These are phyloP conservation scores for Russula foetens DNA, from an alignment of 768 basidiomycete genomes.

Conservation along the genomic window DNA sequence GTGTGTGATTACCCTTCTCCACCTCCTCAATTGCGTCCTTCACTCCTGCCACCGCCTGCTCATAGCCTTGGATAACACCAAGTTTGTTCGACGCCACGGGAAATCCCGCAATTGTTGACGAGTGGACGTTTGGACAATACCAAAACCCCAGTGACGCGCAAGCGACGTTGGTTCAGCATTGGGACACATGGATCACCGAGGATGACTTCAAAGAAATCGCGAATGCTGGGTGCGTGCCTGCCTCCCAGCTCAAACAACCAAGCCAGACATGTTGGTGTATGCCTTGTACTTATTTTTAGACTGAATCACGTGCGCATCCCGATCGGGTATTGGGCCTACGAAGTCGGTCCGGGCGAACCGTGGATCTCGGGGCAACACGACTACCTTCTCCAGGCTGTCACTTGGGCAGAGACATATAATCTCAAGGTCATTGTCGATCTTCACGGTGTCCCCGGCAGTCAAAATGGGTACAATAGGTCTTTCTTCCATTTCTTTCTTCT, in stretches of 20 bases:
- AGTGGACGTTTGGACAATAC: conserved; percentile 68
- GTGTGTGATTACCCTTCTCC: conserved; percentile 24
- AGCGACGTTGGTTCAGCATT: conserved; percentile 53
- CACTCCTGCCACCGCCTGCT: background rate
- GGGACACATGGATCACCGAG: conserved; percentile 82
- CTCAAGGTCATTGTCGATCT: conserved; percentile 77
- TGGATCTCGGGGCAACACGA: conserved; percentile 70
- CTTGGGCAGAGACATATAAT: conserved; percentile 61
- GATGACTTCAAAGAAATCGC: conserved; percentile 69
- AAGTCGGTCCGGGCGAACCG: conserved; percentile 69
- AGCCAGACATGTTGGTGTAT: too few relatives aligned
- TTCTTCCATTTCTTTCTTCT: background rate
- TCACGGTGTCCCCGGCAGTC: conserved; percentile 69
- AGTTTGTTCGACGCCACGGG: conserved; percentile 66
- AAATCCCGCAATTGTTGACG: conserved; percentile 51
- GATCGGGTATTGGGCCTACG: conserved; percentile 89
- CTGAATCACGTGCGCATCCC: conserved; percentile 79
- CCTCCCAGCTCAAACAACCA: too few relatives aligned
- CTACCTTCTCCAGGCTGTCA: conserved; percentile 57
- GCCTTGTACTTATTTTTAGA: conserved; percentile 29
- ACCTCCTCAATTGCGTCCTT: background rate
- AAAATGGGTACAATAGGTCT: conserved; percentile 53
- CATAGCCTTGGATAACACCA: conserved; percentile 69
- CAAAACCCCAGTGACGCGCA: conserved; percentile 44
- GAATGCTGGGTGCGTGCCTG: conserved; percentile 53